These are phyloP conservation scores for Trichosporon inkin DNA, from an alignment of 1,284 basidiomycete genomes.

Conservation along the genomic window DNA sequence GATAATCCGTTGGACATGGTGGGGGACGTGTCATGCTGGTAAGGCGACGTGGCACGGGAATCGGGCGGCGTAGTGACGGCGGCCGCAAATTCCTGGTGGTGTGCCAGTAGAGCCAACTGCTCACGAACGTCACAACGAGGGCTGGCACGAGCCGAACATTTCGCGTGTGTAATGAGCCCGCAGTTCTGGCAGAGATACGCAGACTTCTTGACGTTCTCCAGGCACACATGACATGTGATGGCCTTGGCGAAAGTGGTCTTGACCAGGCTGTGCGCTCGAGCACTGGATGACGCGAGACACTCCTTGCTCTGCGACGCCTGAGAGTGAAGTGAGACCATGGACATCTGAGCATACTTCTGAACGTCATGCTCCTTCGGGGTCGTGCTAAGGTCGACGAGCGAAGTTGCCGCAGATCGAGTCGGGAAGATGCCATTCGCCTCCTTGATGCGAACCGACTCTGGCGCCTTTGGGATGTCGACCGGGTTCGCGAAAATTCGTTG, in stretches of 20 bases:
- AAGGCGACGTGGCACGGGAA: conserved; percentile 13
- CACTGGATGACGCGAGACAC: conserved; percentile 24
- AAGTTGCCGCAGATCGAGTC: conserved; percentile 17
- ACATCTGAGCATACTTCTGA: conserved; percentile 15
- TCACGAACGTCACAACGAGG: conserved; percentile 68
- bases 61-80: neutral
- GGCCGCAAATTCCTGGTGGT: conserved; percentile 28
- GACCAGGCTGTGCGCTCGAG: conserved; percentile 69
- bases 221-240: conserved; percentile 80
- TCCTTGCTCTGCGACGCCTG: conserved; percentile 13
- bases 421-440: neutral
- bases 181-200: conserved; percentile 85
- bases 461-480: neutral
- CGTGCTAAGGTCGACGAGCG: conserved; percentile 15
- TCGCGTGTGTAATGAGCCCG: conserved; percentile 78
- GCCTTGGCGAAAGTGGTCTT: conserved; percentile 91
- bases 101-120: conserved; percentile 33
- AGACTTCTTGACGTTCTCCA: conserved; percentile 72
- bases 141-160: conserved; percentile 69
- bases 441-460: conserved; percentile 5
- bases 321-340: conserved; percentile 24
- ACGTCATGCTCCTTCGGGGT: neutral
- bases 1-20: neutral
- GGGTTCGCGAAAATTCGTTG: conserved; percentile 41
- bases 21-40: neutral